These are phyloP conservation scores for Pseudocercospora cruenta DNA, from an alignment of 2,329 filamentous ascomycete species.

Conservation along the genomic window DNA sequence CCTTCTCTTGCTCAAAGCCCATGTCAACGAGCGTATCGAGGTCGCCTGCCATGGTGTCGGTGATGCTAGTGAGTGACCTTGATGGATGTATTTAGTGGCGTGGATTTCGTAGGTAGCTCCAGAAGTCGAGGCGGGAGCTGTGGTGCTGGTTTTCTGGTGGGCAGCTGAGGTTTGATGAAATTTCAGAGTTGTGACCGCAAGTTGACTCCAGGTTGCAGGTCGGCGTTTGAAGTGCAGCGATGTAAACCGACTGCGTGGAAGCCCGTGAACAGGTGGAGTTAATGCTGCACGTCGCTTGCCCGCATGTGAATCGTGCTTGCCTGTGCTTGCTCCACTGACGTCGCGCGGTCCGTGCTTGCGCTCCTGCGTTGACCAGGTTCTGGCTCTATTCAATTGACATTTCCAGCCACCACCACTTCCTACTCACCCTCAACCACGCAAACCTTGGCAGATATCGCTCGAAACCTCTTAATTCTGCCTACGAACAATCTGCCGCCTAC, in stretches of 20 bases:
- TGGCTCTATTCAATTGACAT: background rate
- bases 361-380: background rate
- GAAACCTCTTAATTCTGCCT: background rate
- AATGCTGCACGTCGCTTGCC: background rate
- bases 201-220: background rate
- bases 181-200: background rate
- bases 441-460: background rate
- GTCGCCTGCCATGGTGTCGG: constrained; percentile 53
- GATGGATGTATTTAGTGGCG: constrained; percentile 7
- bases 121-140: background rate
- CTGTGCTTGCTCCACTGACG: background rate
- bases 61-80: constrained; percentile 11
- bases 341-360: background rate
- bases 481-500: background rate
- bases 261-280: background rate
- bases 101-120: background rate
- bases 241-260: background rate
- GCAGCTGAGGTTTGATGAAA: background rate
- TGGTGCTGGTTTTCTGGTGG: background rate
- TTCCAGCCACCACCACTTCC: background rate
- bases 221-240: background rate
- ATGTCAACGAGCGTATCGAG: constrained; percentile 66
- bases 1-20: constrained; percentile 81
- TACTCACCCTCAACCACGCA: background rate
- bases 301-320: constrained; percentile 4